Evolutionary conservation across 345 rosid species (phyloP), one percentile per base, ranked within the genome.

Genomic region (Excoecaria cochinchinensis): DNA sequence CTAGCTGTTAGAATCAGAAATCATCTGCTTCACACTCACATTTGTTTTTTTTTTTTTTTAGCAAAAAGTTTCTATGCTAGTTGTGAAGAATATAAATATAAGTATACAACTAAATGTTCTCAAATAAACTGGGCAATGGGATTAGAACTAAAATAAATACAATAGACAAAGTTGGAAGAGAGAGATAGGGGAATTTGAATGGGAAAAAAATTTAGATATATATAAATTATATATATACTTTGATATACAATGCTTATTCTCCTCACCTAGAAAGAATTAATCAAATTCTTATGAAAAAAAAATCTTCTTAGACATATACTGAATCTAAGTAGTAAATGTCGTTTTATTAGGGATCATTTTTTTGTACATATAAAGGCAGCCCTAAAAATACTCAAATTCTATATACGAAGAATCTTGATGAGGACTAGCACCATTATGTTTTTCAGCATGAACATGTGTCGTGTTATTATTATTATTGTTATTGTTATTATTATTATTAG

Each of bases 371-470:
- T 22, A 48, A 38, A 19, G 51, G 7, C 36, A 14, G n/a, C 14
- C 16, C 67, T 77, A 77, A 46, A 77, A 77, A 59, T 77, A 77
- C 40, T 77, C 76, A 58, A 77, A 77, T n/a, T 71, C 76, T 77
- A 77, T 57, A 31, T 77, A 77, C 22, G 79, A 76, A 24, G 71
- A 58, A 44, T 72, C 71, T 10, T 56, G 38, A 15, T 48, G 17
- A 46, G 68, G 59, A 25, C 72, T 66, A 48, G 68, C 71, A 6
- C 52, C 72, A 66, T 46, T 4, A 15, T 16, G 17, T 17, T 66
- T 72, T 15, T 72, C 80, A 5, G 22, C 40, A 31, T 66, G 51
- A 22, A 9, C 25, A n/a, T 39, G 40, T 0, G 61, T 19, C 59
- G 50, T 44, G 47, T 72, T 72, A 21, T 55, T 64, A 25, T 44